Percentiles rank a stretch among this genome's conserved stretches.
These are phyloP conservation scores for Colletotrichum filicis DNA, from an alignment of 2,329 filamentous ascomycete genomes.

Conservation along the genomic window DNA sequence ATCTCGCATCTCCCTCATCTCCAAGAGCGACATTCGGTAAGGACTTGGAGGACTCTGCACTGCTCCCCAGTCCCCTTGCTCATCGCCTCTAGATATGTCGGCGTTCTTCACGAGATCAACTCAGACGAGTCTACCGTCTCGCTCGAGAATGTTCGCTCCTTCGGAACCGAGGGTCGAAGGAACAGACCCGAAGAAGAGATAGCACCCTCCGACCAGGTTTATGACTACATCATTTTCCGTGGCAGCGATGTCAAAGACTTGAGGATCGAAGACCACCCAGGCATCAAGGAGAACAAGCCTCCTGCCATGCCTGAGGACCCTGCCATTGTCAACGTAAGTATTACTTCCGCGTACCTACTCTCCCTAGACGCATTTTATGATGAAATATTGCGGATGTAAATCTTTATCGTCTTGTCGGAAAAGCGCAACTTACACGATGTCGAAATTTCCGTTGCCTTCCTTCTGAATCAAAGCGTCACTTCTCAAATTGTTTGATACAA, in stretches of 20 bases:
- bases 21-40: slow-evolving; percentile 96
- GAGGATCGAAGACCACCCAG: slow-evolving; percentile 86
- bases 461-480: slow-evolving; percentile 76
- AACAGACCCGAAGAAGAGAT: slow-evolving; percentile 84
- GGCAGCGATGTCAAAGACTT: slow-evolving; percentile 99
- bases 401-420: slow-evolving; percentile 77
- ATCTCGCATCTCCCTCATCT: slow-evolving; percentile 95
- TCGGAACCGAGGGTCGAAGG: slow-evolving; percentile 91
- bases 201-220: slow-evolving; percentile 84
- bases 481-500: slow-evolving; percentile 2
- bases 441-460: slow-evolving; percentile 99
- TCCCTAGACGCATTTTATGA: slow-evolving; percentile 64
- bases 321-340: slow-evolving; percentile 95
- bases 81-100: slow-evolving; percentile 78
- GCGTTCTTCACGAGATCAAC: slow-evolving; percentile 97
- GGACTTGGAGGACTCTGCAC: slow-evolving; percentile 45
- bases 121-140: slow-evolving; percentile 97
- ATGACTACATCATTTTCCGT: slow-evolving; percentile 98
- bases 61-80: slow-evolving; percentile 26
- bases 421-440: slow-evolving; percentile 91
- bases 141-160: slow-evolving; percentile 94
- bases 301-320: slow-evolving; percentile 91
- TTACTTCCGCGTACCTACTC: slow-evolving; percentile 28
- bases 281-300: slow-evolving; percentile 78
- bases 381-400: slow-evolving; percentile 99